These are phyloP conservation scores for Penicillium brevicompactum DNA, from an alignment of 2,329 filamentous ascomycete genomes.

Conservation along the genomic window DNA sequence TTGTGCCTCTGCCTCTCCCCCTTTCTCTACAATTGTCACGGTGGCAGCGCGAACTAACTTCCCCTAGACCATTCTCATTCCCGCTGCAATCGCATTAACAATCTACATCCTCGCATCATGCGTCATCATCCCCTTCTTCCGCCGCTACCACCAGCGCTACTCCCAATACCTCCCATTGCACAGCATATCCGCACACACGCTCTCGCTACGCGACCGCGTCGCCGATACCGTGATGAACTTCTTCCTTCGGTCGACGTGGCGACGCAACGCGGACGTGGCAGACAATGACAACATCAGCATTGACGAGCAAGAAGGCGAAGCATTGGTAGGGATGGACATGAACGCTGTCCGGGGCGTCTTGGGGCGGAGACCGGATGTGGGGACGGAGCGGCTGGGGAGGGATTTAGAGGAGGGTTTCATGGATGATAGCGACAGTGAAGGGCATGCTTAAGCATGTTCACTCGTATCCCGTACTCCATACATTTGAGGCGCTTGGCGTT, in stretches of 20 bases:
- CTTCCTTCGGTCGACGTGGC: constrained; percentile 49
- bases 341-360: constrained; percentile 49
- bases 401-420: constrained; percentile 77
- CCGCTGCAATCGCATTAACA: constrained; percentile 69
- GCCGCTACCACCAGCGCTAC: constrained; percentile 69
- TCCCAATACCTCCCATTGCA: constrained; percentile 73
- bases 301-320: constrained; percentile 68
- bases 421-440: constrained; percentile 64
- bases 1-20: too few species aligned
- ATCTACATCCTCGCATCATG: constrained; percentile 69
- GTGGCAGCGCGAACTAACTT: constrained; percentile 1
- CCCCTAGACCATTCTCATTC: constrained; percentile 67
- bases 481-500: not conserved
- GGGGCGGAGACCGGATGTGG: constrained; percentile 46
- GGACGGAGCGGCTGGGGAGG: constrained; percentile 63
- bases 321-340: constrained; percentile 56
- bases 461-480: too few species aligned
- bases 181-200: constrained; percentile 53
- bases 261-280: constrained; percentile 42
- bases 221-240: constrained; percentile 46
- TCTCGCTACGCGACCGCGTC: constrained; percentile 54
- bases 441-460: not conserved
- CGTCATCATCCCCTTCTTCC: constrained; percentile 68
- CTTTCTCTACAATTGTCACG: not conserved
- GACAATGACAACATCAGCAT: constrained; percentile 58